Evolutionary conservation across 2,329 filamentous ascomycete genomes (phyloP), one percentile per base, ranked within the genome.

Genomic region (Colletotrichum graminicola): DNA sequence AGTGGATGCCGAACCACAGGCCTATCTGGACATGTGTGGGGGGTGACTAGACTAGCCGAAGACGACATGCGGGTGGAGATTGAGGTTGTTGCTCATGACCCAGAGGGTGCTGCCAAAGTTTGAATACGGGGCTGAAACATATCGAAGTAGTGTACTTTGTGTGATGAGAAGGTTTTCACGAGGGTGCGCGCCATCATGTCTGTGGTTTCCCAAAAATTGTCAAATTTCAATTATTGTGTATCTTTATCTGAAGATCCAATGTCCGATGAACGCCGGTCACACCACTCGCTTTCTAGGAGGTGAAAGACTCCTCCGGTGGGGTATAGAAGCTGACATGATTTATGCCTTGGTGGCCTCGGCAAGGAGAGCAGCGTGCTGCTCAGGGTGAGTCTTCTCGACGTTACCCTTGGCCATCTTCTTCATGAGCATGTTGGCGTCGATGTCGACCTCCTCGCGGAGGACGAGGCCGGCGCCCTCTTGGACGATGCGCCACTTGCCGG

Each of bases 21-120:
- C 87, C 88, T 0, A 79, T 88, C 1, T 88, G 85, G 85, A 90
- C 88, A 0, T 81, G 79, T 67, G 78, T 90, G 18, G 87, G 85
- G 85, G 0, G 88, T 90, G 1, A 74, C 79, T 1, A 74, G 79
- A 43, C 76, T 91, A 8, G 87, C 80, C 0, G 77, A 81, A 67
- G 81, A 83, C 36, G 82, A 81, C 41, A 91, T 91, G 88, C 77
- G 80, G 29, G 82, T 91, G 3, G 88, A 91, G 79, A 87, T 91
- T 77, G 88, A 91, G 77, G 87, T 88, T 12, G 79, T 80, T 11
- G 86, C 87, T 1, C 78, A 86, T 23, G 43, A 82, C 70, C 76
- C 74, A 0, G 81, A 84, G 26, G 81, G 80, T 1, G 82, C 82
- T 7, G 18, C 10, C 7, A 57, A 61, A 5, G 41, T n/a, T 36